Conservation (phyloP, 2,329 filamentous ascomycete species). For the Phyllosticta ampelicida region DNA sequence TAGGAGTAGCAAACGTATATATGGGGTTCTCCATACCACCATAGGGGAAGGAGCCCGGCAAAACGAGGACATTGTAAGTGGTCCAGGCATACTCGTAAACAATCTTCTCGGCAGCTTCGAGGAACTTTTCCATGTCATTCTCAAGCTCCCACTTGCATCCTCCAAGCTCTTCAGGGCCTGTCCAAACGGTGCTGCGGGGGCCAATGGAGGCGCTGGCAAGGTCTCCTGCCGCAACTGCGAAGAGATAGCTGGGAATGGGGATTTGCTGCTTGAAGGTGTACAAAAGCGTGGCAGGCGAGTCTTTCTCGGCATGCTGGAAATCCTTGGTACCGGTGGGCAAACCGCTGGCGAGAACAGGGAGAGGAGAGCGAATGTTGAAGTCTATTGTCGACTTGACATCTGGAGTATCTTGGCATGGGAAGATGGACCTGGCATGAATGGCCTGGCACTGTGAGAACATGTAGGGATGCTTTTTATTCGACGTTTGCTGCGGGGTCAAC, state of each 20-base stretch:
- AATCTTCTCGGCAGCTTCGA: slow-evolving; percentile 69
- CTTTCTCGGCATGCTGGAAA: slow-evolving; percentile 42
- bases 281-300: slow-evolving; percentile 44
- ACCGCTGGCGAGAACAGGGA: slow-evolving; percentile 88
- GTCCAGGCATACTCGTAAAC: slow-evolving; percentile 83
- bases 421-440: slow-evolving; percentile 85
- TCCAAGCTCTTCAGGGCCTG: slow-evolving; percentile 75
- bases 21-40: slow-evolving; percentile 79
- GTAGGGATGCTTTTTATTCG: slow-evolving; percentile 91
- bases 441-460: slow-evolving; percentile 98
- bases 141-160: slow-evolving; percentile 88
- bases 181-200: slow-evolving; percentile 71
- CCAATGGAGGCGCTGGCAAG: slow-evolving; percentile 79
- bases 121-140: slow-evolving; percentile 81
- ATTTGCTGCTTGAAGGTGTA: slow-evolving; percentile 86
- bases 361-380: slow-evolving; percentile 75
- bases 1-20: slow-evolving; percentile 91
- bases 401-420: slow-evolving; percentile 95
- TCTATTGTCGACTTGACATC: slow-evolving; percentile 93
- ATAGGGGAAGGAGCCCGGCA: slow-evolving; percentile 62
- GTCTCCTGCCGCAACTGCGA: slow-evolving; percentile 79
- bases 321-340: slow-evolving; percentile 48
- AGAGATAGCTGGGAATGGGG: slow-evolving; percentile 88
- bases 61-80: slow-evolving; percentile 83
- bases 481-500: slow-evolving; percentile 86